Base-by-base conservation (phyloP, 2,329 filamentous ascomycete species). In the Fusarium liriodendri region DNA sequence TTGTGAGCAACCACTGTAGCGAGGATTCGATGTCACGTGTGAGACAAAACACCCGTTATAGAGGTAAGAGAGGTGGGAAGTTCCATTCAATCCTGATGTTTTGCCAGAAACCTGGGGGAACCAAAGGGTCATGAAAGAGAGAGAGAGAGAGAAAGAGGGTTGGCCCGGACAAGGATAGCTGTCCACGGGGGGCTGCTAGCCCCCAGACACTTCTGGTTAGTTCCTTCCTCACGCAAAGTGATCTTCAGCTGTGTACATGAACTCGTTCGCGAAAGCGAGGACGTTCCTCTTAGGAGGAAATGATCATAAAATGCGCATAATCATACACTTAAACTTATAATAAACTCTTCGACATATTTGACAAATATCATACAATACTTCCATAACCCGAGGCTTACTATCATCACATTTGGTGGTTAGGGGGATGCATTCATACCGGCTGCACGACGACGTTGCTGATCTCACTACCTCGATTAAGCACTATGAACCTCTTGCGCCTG, bases 1-100 rank as follows among this genome's bases (percentile, higher is more conserved):
- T 20, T 54, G 50, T 54, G 50, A 33, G 27, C 50, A 54, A 32
- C 50, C 27, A 32, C 18, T 54, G 27, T 54, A 54, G 50, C 11
- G 50, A 32, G 50, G 47, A 52, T 54, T 54, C 50, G 27, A 54
- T 33, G 27, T 32, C 27, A 32, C 27, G 27, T n/a, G 47, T 10
- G 13, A 2, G 3, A 29, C 47, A 32, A 14, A 52, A 52, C 27
- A 13, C 6, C 0, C 2, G 6, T 9, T 52, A 52, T 32, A 52
- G 29, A n/a, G 25, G 47, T 11, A 16, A 52, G 8, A 2, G 40
- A 22, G 20, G 20, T 5, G 2, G 13, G 10, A n/a, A 5, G 27
- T 32, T 6, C 18, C 22, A 16, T 25, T 18, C 8, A 18, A 27
- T 4, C 42, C 7, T 27, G 45, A 27, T 27, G 45, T 6, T 25